Evolutionary conservation across 768 basidiomycete genomes (phyloP), one percentile per base, ranked within the genome.

Genomic region (Russula virescens): DNA sequence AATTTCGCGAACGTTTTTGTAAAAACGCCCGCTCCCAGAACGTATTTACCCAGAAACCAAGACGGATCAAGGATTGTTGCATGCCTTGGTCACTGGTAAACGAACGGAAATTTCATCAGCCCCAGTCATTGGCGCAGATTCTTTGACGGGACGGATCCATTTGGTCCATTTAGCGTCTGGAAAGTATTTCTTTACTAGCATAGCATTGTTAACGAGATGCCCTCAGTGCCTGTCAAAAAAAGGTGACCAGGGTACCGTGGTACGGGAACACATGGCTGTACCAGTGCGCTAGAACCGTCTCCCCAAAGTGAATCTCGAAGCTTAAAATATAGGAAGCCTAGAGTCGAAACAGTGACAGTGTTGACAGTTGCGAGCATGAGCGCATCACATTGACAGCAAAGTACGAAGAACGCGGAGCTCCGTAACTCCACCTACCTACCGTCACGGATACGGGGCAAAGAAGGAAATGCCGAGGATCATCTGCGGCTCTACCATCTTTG

Each of bases 211-310:
- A 40, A 40, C 38, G 11, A 43, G 42, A 13, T 43, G 8, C 9
- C 51, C 19, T 11, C 31, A 28, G 31, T 13, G 21, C 55, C 43
- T 14, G 18, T 40, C 3, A 58, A 47, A 43, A 60, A 8, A 46
- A 25, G 42, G 47, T 61, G 35, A 54, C 40, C 38, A 25, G 50
- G 52, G 53, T 49, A 48, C 52, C 42, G 23, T 42, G 48, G 40
- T 16, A 19, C 13, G 16, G 26, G 55, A 58, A 25, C 43, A 18
- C 26, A 11, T 48, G 47, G 23, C 8, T 26, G 47, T n/a, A 28
- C 13, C 25, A 49, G 25, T 42, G n/a, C 11, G 6, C 18, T n/a
- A 52, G 61, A 62, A 26, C 61, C 40, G 61, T 51, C 16, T 35
- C 45, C 51, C 31, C n/a, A 19, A 35, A 28, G 23, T 49, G 35